A percentile compares a stretch with the other conserved stretches of the same genome.
phyloP scores from a whole-genome alignment of 306 rosid genomes.

The Senna tora region DNA sequence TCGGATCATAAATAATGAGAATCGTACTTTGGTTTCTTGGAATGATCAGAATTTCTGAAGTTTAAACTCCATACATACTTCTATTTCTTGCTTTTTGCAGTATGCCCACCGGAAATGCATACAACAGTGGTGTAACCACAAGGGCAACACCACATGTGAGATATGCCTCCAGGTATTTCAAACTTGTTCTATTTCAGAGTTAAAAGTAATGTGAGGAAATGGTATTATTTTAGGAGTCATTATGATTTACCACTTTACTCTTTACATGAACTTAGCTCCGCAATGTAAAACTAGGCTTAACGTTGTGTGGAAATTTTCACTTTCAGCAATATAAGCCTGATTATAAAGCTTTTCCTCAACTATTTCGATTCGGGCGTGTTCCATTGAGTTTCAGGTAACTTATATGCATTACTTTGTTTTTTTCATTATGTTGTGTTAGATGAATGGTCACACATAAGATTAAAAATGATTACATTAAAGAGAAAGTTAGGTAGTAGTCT shows the following conservation, averaged over 20 bases:
- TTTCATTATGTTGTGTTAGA: too few relatives aligned
- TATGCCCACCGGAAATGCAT: slow-evolving; percentile 89
- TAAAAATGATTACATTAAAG: too few relatives aligned
- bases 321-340: slow-evolving; percentile 83
- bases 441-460: too few relatives aligned
- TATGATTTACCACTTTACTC: not conserved
- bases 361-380: slow-evolving; percentile 77
- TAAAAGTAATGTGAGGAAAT: not conserved
- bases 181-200: not conserved
- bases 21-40: not conserved
- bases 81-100: slow-evolving; percentile 53
- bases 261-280: not conserved
- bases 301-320: not conserved
- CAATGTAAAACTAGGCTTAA: not conserved
- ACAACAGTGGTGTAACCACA: slow-evolving; percentile 94
- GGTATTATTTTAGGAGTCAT: slow-evolving; percentile 11
- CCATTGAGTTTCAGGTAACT: slow-evolving; percentile 91
- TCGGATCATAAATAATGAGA: not conserved
- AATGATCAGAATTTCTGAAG: not conserved
- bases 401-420: too few relatives aligned
- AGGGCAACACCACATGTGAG: slow-evolving; percentile 87
- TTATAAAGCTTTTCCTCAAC: slow-evolving; percentile 83
- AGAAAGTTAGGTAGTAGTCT: too few relatives aligned
- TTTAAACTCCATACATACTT: slow-evolving; percentile 11
- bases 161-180: slow-evolving; percentile 86